Evolutionary conservation across 352 stramenopile species (phyloP).

Genomic region (Phytophthora foliorum): DNA sequence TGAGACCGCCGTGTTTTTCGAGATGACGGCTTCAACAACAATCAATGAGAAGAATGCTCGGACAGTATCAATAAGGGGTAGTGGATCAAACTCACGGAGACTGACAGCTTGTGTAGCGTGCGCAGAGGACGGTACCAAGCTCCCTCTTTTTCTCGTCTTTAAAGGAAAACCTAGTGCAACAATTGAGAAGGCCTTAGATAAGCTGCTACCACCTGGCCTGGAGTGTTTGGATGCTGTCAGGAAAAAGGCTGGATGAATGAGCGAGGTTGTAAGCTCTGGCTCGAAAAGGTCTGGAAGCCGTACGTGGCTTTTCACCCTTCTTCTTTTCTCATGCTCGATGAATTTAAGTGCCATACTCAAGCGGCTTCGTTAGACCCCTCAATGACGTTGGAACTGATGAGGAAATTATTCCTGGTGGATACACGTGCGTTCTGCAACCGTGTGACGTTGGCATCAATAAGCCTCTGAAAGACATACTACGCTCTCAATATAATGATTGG

Average conservation of each 20-base stretch:
- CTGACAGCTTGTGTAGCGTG: constrained; percentile 3
- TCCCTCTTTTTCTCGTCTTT: constrained; percentile 4
- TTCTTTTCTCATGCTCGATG: constrained; percentile 5
- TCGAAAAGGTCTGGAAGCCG: constrained; percentile 4
- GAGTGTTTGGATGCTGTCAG: background rate
- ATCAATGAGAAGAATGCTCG: background rate
- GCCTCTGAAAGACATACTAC: background rate
- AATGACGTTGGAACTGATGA: constrained; percentile 2
- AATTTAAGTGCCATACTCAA: constrained; percentile 14
- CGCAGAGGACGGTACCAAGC: constrained; percentile 6
- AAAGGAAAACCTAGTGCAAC: constrained; percentile 1
- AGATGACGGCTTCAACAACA: constrained; percentile 8
- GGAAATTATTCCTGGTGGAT: constrained; percentile 10
- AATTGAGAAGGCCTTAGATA: background rate
- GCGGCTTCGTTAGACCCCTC: background rate
- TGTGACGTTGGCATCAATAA: constrained; percentile 14
- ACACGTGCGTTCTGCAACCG: background rate
- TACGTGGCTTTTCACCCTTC: background rate
- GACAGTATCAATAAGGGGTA: constrained; percentile 3
- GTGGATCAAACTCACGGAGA: background rate
- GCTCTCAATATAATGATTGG: constrained; percentile 11
- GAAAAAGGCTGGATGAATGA: constrained; percentile 10
- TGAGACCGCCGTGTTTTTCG: background rate
- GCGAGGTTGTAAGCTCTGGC: background rate
- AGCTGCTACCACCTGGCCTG: background rate